Base-by-base conservation (phyloP, 192 early-diverging fungal genomes). In the Backusella mclennaniae region DNA sequence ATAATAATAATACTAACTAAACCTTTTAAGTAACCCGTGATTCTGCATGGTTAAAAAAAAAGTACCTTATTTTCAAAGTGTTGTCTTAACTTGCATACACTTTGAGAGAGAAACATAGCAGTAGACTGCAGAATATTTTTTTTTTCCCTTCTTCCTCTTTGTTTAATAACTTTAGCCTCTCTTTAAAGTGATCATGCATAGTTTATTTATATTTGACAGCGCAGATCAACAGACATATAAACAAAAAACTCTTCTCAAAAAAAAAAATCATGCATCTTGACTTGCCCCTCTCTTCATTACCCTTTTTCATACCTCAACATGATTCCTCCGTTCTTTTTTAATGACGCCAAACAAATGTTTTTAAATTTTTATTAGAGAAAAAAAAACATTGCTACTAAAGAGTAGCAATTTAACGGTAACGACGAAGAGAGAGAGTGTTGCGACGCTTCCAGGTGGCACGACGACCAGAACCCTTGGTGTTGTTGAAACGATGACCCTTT, bases 401-500 rank as follows among this genome's bases (percentile, higher is more conserved):
- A 59, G 6, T 21, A 53, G 21, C 21, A 26, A 12, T 67, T 94
- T 96, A 97, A 84, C 95, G 92, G 93, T 96, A 97, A 79, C 96
- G 91, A 78, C 91, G 90, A 79, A 97, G 93, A 78, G 94, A 96
- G 77, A 98, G 91, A 67, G 97, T 99, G 92, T 99, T 98, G 87
- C 96, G 91, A 75, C 95, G 88, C 84, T 89, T 90, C 96, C 96
- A 99, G 90, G 85, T 92, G 87, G 95, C 92, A 87, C 88, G 86
- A 84, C 97, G 95, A 80, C 95, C 95, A 82, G 94, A 95, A 87
- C 97, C 97, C 49, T 89, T 91, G 88, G 94, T 95, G 91, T 99
- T 97, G 95, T 98, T 95, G 95, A 86, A 96, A 67, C 89, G 82
- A 87, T 98, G 96, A 75, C 97, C 97, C 93, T 99, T 99, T 77